Base-by-base conservation (phyloP, 208 protist species). In the Trichomonas gallinae region DNA sequence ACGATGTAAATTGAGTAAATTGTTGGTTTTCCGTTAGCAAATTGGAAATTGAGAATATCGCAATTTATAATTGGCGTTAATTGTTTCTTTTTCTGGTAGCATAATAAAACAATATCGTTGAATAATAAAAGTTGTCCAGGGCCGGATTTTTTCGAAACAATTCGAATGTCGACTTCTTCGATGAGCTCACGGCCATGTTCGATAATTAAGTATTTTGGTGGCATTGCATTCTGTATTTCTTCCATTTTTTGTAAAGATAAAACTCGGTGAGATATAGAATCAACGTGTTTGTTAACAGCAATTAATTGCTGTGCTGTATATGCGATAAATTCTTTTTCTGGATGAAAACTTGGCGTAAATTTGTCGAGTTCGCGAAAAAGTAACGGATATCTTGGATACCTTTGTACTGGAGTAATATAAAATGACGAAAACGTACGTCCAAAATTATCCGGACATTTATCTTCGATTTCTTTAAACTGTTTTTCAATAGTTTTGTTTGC, bases 391-490 rank as follows among this genome's bases (percentile, higher is more conserved):
- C 87, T 23, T 51, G 87, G 87, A 36, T 93, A 93, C 38, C 87
- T 23, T 93, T 93, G 87, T 1, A 93, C 87, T 34, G 87, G 87
- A 51, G 87, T 93, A 36, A 93, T 51, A 26, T 93, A 93, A 38
- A 40, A 58, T 38, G 40, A 51, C 26, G 51, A 51, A 36, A 93
- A 93, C 1, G 42, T 31, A 38, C 87, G 87, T 6, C 44, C 87
- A 48, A 9, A 38, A 51, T 23, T 31, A 38, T 23, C 21, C 2
- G 87, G 87, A 8, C 42, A 38, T 23, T 93, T 93, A 31, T 34
- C 34, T 38, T 93, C 87, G 26, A 93, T 93, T 93, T 93, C 87
- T 93, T 93, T 93, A 9, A 93, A 44, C 44, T 93, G 42, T 48
- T 42, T 42, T 13, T 48, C 44, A 21, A 93, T 34, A 34, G 44